These are phyloP conservation scores for Spergularia bocconei DNA, from an alignment of 148 eudicot species.

Conservation along the genomic window DNA sequence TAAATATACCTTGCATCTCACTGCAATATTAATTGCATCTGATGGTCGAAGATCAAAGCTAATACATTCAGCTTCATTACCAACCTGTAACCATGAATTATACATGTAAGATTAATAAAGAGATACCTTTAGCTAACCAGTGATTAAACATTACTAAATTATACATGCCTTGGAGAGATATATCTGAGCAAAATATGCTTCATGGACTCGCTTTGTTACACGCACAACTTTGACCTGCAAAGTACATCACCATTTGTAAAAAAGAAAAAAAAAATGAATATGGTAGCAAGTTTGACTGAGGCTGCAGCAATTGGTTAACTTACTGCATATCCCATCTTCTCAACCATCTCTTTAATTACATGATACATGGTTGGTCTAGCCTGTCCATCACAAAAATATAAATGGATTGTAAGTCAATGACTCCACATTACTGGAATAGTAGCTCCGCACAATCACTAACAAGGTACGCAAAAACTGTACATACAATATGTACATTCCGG, in stretches of 20 bases:
- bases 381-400: constrained; percentile 36
- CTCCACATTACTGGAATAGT: neutral
- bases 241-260: neutral
- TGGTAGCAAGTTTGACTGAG: constrained; percentile 1
- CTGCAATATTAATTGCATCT: constrained; percentile 96
- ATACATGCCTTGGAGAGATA: constrained; percentile 65
- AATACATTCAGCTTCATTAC: constrained; percentile 58
- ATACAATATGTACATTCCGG: constrained; percentile 81
- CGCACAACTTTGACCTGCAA: constrained; percentile 91
- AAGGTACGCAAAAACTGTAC: constrained; percentile 18
- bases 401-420: neutral
- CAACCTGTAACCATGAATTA: constrained; percentile 43
- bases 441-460: constrained; percentile 7
- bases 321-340: constrained; percentile 91
- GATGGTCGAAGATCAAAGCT: constrained; percentile 95
- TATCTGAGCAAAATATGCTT: constrained; percentile 83
- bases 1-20: constrained; percentile 85
- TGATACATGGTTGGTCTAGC: constrained; percentile 94
- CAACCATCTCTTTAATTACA: constrained; percentile 86
- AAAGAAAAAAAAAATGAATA: neutral
- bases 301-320: constrained; percentile 19
- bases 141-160: neutral
- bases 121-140: neutral
- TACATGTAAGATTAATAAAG: neutral
- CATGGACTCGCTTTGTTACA: constrained; percentile 88